phyloP scores from a whole-genome alignment of 352 stramenopile genomes.

The Thalassiosira mediterranea region DNA sequence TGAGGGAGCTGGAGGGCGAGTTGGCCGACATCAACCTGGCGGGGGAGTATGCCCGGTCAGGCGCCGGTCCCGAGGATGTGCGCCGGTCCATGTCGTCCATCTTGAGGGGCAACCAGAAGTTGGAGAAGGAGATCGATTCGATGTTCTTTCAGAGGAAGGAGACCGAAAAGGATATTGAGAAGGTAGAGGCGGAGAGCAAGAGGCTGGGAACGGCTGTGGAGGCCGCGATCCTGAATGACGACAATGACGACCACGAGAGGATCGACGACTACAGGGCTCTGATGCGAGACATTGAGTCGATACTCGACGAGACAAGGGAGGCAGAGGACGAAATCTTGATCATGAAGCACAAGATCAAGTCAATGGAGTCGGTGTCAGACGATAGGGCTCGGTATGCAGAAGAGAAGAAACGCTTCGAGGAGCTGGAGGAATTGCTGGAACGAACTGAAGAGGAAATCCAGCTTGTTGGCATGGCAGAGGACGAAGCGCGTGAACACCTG shows the following conservation, averaged over 20 bases:
- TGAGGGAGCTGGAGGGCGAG: conserved; percentile 27
- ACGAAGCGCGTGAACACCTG: conserved; percentile 33
- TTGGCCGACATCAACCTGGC: conserved; percentile 44
- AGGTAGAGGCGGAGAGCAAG: conserved; percentile 24
- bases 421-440: conserved; percentile 23
- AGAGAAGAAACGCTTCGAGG: conserved; percentile 20
- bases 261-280: conserved; percentile 18
- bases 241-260: conserved; percentile 12
- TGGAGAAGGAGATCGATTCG: conserved; percentile 48
- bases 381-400: conserved; percentile 9
- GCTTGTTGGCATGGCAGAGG: conserved; percentile 25
- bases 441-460: conserved; percentile 30
- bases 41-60: conserved; percentile 26
- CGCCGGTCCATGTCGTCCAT: conserved; percentile 10
- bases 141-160: conserved; percentile 39
- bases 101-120: conserved; percentile 19
- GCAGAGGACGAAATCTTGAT: conserved; percentile 26
- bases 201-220: conserved; percentile 17
- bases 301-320: conserved; percentile 20
- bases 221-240: conserved; percentile 8
- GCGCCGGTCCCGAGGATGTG: conserved; percentile 22
- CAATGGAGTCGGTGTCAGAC: conserved; percentile 8
- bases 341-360: conserved; percentile 30
- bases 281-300: conserved; percentile 15
- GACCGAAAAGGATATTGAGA: conserved; percentile 30